Base-by-base conservation (phyloP, 345 rosid genomes). In the Chamaenerion angustifolium region DNA sequence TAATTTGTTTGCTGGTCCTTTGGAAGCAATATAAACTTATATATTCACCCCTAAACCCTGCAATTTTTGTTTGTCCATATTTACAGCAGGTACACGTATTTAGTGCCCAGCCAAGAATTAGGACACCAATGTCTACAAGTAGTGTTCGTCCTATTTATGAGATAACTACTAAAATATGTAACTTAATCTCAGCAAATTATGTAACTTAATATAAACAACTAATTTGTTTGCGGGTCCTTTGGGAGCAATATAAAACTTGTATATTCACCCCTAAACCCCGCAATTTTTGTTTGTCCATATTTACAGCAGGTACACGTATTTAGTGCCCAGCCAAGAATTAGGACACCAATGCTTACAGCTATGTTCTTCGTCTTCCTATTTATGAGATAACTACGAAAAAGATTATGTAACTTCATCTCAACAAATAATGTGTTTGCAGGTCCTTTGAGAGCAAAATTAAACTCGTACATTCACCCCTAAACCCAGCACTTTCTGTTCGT, bases 91-190 rank as follows among this genome's bases (percentile, higher is more conserved):
- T 57, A 64, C 82, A 64, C 88, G 56, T 78, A 47, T 63, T 63
- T 60, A 80, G 79, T 68, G 72, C 57, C 84, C 82, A 65, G 54
- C 78, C 82, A 80, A 79, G 84, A 84, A 84, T 79, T 77, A 79
- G 86, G 82, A 81, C 86, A 78, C n/a, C 25, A 21, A 4, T 21
- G 25, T n/a, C 4, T 0, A 23, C n/a, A 49, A 46, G 10, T 42
- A 21, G n/a, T n/a, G n/a, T 21, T 21, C n/a, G n/a, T n/a, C 25
- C 25, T 21, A 21, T 21, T 21, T 21, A 21, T 21, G 25, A 2
- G n/a, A 2, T 21, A 2, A 4, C 25, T 21, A 21, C 25, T 9
- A 13, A 13, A 13, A 11, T 1, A 15, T 18, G 16, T 10, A 14
- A 45, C 16, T 45, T 35, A 1, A 31, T 31, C 10, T 45, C 11